Conservation (phyloP, 2,329 filamentous ascomycete genomes). For the Didymella lethalis region DNA sequence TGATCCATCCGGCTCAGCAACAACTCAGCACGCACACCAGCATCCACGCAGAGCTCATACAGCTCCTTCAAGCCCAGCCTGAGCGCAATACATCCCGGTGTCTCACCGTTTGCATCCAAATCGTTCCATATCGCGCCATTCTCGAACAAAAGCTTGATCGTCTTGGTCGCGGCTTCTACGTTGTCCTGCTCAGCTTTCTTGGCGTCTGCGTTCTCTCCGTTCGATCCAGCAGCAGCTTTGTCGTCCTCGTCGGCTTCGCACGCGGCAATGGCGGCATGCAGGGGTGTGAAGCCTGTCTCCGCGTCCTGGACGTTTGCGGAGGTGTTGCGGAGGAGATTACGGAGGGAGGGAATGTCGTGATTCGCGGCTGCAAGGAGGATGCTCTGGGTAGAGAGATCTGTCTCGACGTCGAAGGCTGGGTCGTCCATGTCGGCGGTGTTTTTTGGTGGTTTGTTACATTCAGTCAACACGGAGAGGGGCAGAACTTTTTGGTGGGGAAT, state of each 20-base stretch:
- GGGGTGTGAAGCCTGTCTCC: conserved; percentile 82
- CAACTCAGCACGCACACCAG: conserved; percentile 89
- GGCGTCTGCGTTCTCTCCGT: conserved; percentile 33
- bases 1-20: conserved; percentile 82
- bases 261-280: conserved; percentile 86
- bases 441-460: neutral
- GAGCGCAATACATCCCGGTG: conserved; percentile 85
- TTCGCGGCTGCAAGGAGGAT: conserved; percentile 72
- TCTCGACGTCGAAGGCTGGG: conserved; percentile 48
- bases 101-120: conserved; percentile 84
- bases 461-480: conserved; percentile 1
- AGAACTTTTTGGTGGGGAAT: conserved; percentile 17
- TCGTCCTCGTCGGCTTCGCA: conserved; percentile 57
- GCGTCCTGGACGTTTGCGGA: conserved; percentile 81
- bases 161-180: conserved; percentile 67
- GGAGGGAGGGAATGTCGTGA: conserved; percentile 72
- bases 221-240: conserved; percentile 38
- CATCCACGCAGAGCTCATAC: conserved; percentile 85
- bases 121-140: conserved; percentile 98
- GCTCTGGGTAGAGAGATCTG: conserved; percentile 61
- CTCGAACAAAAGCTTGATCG: conserved; percentile 78
- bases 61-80: conserved; percentile 72
- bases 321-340: conserved; percentile 69
- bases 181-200: conserved; percentile 47
- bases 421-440: conserved; percentile 38